Evolutionary conservation across 2,329 filamentous ascomycete species (phyloP).

Genomic region (Fusarium sulawesiense): DNA sequence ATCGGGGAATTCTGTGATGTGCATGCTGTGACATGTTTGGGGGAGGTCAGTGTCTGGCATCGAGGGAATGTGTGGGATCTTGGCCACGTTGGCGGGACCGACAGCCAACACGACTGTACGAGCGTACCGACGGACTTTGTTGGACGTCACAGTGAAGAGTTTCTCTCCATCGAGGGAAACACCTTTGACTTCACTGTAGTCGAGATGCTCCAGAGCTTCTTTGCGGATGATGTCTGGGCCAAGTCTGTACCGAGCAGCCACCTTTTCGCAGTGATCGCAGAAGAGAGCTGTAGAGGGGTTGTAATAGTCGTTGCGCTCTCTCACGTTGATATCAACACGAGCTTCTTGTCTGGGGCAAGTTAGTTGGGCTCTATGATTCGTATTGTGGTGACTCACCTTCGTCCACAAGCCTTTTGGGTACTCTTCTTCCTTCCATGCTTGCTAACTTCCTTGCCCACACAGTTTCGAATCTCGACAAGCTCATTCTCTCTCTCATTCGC

Average conservation of each 20-base stretch:
- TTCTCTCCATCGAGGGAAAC: slow-evolving; percentile 60
- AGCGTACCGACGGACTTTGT: slow-evolving; percentile 65
- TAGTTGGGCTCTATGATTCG: not conserved
- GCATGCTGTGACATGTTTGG: slow-evolving; percentile 72
- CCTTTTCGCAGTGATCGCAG: slow-evolving; percentile 68
- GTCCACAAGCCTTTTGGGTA: slow-evolving; percentile 50
- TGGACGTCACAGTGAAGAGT: slow-evolving; percentile 73
- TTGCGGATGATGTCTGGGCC: slow-evolving; percentile 66
- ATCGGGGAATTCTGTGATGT: slow-evolving; percentile 69
- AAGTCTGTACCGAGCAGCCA: slow-evolving; percentile 65
- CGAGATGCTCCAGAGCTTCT: slow-evolving; percentile 70
- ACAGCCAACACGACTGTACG: slow-evolving; percentile 76
- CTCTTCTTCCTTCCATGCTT: slow-evolving; percentile 80
- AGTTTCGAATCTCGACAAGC: slow-evolving; percentile 76
- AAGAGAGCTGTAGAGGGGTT: slow-evolving; percentile 72
- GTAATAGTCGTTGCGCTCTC: slow-evolving; percentile 77
- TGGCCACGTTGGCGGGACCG: slow-evolving; percentile 73
- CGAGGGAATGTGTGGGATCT: slow-evolving; percentile 55
- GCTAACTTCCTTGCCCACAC: slow-evolving; percentile 82
- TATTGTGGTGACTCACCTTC: slow-evolving; percentile 53
- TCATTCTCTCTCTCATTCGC: slow-evolving; percentile 70
- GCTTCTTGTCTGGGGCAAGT: slow-evolving; percentile 52
- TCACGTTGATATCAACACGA: slow-evolving; percentile 69
- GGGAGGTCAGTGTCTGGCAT: slow-evolving; percentile 45
- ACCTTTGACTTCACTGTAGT: slow-evolving; percentile 63